phyloP scores from a whole-genome alignment of 1,284 basidiomycete genomes.

The Ganoderma boninense region DNA sequence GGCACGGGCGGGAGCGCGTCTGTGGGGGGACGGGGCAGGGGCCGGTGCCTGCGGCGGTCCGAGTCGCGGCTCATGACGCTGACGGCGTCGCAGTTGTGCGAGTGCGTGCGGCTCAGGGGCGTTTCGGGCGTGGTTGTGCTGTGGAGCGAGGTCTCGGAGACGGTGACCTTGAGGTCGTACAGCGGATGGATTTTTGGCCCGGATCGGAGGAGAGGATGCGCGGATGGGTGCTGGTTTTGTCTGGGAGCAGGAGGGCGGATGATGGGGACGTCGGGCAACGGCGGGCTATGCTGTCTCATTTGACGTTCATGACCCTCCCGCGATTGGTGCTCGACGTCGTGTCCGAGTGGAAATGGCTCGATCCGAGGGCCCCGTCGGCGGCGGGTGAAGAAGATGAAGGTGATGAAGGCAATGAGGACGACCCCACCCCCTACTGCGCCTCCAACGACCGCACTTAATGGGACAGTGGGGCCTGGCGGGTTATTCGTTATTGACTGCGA shows the following conservation, averaged over 20 bases:
- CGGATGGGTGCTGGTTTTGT: neutral
- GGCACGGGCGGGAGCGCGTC: neutral
- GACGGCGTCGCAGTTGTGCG: neutral
- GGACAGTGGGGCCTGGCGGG: neutral
- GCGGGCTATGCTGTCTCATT: neutral
- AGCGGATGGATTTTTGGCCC: neutral
- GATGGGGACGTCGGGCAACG: neutral
- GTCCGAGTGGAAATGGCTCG: neutral
- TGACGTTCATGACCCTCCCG: neutral
- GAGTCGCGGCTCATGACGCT: neutral
- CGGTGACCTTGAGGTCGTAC: neutral
- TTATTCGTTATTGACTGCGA: neutral
- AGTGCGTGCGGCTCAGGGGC: neutral
- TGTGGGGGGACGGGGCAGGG: neutral
- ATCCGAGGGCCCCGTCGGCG: neutral
- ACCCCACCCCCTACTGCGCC: slow-evolving; percentile 1
- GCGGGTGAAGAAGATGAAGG: neutral
- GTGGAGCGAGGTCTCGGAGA: neutral
- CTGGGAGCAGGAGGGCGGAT: neutral
- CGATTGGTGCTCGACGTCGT: neutral
- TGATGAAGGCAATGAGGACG: slow-evolving; percentile 3
- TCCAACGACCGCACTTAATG: neutral
- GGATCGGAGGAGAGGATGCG: neutral
- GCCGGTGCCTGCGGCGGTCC: neutral
- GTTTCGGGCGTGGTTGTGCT: neutral